Evolutionary conservation across 2,329 filamentous ascomycete genomes (phyloP).

Genomic region (Didymella pinodella): DNA sequence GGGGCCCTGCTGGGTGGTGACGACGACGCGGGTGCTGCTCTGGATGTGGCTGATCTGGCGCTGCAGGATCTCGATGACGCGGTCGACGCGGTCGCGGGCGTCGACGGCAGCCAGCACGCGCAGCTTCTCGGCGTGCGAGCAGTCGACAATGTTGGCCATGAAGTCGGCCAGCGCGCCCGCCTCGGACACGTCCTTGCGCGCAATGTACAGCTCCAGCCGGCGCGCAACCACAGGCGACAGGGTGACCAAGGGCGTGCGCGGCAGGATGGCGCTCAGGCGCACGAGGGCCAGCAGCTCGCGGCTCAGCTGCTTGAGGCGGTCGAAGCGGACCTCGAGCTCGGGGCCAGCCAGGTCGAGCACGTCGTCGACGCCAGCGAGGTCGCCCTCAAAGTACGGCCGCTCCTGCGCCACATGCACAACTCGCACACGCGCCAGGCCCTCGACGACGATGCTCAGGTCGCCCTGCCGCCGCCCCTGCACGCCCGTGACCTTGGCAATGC

Average conservation of each 20-base stretch:
- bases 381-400: conserved; percentile 85
- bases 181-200: conserved; percentile 79
- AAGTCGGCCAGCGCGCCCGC: conserved; percentile 91
- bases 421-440: conserved; percentile 80
- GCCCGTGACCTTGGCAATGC: conserved; percentile 64
- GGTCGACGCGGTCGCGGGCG: conserved; percentile 77
- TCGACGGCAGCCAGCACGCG: conserved; percentile 83
- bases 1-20: conserved; percentile 70
- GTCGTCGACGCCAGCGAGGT: conserved; percentile 75
- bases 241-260: conserved; percentile 69
- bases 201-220: conserved; percentile 86
- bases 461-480: conserved; percentile 58
- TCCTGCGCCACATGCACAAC: conserved; percentile 79
- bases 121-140: conserved; percentile 89
- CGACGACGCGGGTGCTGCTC: conserved; percentile 84
- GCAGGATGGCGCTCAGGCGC: conserved; percentile 83
- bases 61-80: conserved; percentile 83
- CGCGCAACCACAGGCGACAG: conserved; percentile 86
- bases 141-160: conserved; percentile 92
- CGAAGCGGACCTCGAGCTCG: conserved; percentile 75
- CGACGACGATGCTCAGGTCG: conserved; percentile 83
- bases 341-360: conserved; percentile 56
- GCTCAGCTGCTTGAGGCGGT: conserved; percentile 81
- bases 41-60: conserved; percentile 85
- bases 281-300: conserved; percentile 86